Evolutionary conservation across 768 basidiomycete genomes (phyloP).

Genomic region (Termitomyces heimii): DNA sequence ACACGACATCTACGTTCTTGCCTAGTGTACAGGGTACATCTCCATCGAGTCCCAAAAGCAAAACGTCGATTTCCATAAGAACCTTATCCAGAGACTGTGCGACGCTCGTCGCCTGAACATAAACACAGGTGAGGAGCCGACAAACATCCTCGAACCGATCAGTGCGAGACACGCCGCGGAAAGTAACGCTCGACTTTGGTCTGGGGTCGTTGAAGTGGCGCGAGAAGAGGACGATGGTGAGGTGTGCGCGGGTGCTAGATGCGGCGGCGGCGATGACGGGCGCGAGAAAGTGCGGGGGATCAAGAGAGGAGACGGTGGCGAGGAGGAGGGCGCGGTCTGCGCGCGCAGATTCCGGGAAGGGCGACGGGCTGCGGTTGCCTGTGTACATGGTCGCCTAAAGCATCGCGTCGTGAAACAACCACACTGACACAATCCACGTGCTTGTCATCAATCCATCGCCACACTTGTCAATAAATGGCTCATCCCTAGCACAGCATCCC

Average conservation of each 20-base stretch:
- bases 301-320: conserved; percentile 45
- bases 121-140: conserved; percentile 72
- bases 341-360: conserved; percentile 18
- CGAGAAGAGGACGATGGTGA: conserved; percentile 63
- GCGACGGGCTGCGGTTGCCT: conserved; percentile 10
- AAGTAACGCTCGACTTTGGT: conserved; percentile 11
- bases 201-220: conserved; percentile 42
- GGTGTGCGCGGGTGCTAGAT: conserved; percentile 36
- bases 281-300: conserved; percentile 49
- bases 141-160: conserved; percentile 64
- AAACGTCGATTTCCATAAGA: conserved; percentile 72
- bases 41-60: conserved; percentile 55
- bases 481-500: too few relatives aligned
- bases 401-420: conserved; percentile 7
- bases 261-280: conserved; percentile 48
- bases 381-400: conserved; percentile 4
- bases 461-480: not conserved
- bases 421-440: not conserved
- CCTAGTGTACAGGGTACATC: conserved; percentile 36
- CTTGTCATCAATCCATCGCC: not conserved
- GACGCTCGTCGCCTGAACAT: conserved; percentile 78
- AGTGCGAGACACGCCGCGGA: conserved; percentile 29
- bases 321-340: conserved; percentile 39
- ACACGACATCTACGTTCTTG: conserved; percentile 39
- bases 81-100: conserved; percentile 64